Base-by-base conservation (phyloP, 768 basidiomycete species). In the Boletus reticuloceps region DNA sequence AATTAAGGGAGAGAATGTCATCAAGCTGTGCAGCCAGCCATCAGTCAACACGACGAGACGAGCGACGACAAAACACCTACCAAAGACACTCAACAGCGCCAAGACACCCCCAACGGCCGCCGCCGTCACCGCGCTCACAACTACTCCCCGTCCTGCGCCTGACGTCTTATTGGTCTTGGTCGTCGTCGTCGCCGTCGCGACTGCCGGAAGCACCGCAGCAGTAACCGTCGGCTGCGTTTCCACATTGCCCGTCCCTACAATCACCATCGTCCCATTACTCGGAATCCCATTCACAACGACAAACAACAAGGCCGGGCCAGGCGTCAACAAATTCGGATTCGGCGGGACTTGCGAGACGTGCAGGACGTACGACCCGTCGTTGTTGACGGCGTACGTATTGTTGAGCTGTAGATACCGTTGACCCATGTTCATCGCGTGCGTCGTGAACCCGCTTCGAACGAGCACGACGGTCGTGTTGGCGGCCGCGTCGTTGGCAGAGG, bases 371-470 rank as follows among this genome's bases (percentile, higher is more conserved):
- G 86, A 83, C 19, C 89, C 88, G 58, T 94, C 84, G n/a, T 65
- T 69, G 67, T 90, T 83, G 53, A 93, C 88, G 1, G 84, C 88
- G 75, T 86, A 96, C 1, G 94, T 89, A 64, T 82, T 88, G 70
- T 94, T 87, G 51, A 97, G 82, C 73, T 95, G 85, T 54, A 95
- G 63, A 51, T 78, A 79, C 5, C 94, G 81, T 70, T 93, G 90
- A 0, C 89, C 89, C 88, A 91, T 91, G 74, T 89, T 91, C 88
- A 91, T 89, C 36, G 82, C 88, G 62, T 91, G 89, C 0, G 89
- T 91, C 4, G 89, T 85, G 76, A 88, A 91, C 0, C 95, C 95
- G 5, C 84, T 80, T n/a, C 96, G 89, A 27, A 89, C 75, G 56
- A 98, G 72, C 34, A 84, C 85, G 12, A 96, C 86, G 5, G 83